These are phyloP conservation scores for Verbena officinalis DNA, from an alignment of 257 asterid genomes.

Conservation along the genomic window DNA sequence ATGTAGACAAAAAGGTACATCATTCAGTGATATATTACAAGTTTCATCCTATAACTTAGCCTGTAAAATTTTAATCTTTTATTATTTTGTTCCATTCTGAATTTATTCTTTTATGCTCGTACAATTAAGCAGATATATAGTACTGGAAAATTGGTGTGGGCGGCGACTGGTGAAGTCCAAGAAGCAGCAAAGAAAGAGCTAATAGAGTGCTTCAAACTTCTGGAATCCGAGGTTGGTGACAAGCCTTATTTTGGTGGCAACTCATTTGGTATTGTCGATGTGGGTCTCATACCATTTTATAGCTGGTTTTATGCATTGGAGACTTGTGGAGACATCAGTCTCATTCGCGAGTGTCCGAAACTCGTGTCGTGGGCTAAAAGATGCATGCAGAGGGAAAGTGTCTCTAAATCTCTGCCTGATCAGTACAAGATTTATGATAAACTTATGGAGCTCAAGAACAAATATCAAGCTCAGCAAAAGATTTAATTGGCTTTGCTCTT, in stretches of 20 bases:
- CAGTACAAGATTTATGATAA: constrained; percentile 2
- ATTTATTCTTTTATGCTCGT: too few relatives aligned
- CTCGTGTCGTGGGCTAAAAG: constrained; percentile 19
- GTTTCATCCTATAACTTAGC: too few relatives aligned
- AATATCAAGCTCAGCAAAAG: background rate
- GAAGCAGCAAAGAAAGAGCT: constrained; percentile 20
- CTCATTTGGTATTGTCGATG: constrained; percentile 7
- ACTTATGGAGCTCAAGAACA: background rate
- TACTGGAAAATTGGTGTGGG: constrained; percentile 14
- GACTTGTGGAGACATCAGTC: background rate
- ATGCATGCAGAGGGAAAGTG: constrained; percentile 25
- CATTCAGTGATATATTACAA: too few relatives aligned
- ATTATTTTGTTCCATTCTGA: too few relatives aligned
- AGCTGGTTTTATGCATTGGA: constrained; percentile 18
- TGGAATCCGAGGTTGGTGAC: constrained; percentile 25
- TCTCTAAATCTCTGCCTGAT: constrained; percentile 2
- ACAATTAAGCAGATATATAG: constrained; percentile 11
- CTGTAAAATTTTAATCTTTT: too few relatives aligned
- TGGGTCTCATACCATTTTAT: constrained; percentile 18
- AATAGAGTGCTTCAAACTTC: background rate
- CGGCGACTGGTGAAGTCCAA: constrained; percentile 14
- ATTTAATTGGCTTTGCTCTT: too few relatives aligned
- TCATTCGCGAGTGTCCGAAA: background rate
- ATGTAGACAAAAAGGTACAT: constrained; percentile 35
- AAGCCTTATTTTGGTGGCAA: constrained; percentile 18